Evolutionary conservation across 306 rosid species (phyloP).

Genomic region (Sesbania bispinosa): DNA sequence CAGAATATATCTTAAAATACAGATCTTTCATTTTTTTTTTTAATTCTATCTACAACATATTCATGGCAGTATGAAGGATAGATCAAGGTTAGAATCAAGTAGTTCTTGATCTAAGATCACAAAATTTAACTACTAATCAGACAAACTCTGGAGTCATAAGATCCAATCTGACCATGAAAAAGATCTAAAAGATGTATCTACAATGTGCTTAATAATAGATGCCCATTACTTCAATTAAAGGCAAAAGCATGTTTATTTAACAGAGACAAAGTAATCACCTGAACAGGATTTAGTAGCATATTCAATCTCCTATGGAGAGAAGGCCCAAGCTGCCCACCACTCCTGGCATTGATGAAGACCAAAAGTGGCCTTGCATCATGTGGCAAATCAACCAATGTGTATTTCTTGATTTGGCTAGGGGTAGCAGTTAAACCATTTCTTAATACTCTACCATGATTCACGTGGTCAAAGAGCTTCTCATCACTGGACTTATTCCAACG

Average conservation of each 20-base stretch:
- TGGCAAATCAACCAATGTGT: slow-evolving; percentile 56
- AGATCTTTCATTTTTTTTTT: not conserved
- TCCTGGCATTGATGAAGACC: slow-evolving; percentile 69
- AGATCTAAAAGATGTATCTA: slow-evolving; percentile 5
- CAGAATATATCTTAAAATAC: not conserved
- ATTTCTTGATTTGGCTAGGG: slow-evolving; percentile 39
- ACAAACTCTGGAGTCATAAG: slow-evolving; percentile 14
- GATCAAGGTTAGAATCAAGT: slow-evolving; percentile 18
- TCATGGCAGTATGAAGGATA: slow-evolving; percentile 3
- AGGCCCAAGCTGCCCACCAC: slow-evolving; percentile 76
- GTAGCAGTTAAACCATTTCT: slow-evolving; percentile 29
- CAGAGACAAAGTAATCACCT: slow-evolving; percentile 43
- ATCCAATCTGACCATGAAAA: not conserved
- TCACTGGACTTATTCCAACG: slow-evolving; percentile 38
- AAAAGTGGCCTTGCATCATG: slow-evolving; percentile 67
- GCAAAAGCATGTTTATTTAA: not conserved
- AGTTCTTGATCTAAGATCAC: slow-evolving; percentile 15
- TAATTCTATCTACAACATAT: not conserved
- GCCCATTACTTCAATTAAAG: slow-evolving; percentile 5
- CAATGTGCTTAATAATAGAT: slow-evolving; percentile 12
- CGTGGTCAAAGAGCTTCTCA: slow-evolving; percentile 31
- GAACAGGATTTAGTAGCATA: slow-evolving; percentile 69
- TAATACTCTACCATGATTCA: slow-evolving; percentile 26
- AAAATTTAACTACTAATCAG: slow-evolving; percentile 5
- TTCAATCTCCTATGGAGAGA: slow-evolving; percentile 69